These are phyloP conservation scores for Yamadazyma triangularis DNA, from an alignment of 1,139 yeast genomes.

Conservation along the genomic window DNA sequence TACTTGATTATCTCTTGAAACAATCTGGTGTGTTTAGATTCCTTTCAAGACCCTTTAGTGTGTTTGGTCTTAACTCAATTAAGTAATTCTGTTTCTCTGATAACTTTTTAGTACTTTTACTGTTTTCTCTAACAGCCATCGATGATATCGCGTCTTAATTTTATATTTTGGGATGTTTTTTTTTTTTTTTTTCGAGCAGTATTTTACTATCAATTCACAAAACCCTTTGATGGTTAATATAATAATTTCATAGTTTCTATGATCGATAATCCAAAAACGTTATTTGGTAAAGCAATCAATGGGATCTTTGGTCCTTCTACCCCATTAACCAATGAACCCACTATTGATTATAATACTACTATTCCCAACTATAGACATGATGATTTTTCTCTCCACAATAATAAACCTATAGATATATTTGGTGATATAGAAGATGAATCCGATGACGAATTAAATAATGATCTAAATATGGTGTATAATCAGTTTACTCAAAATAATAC, in stretches of 20 bases:
- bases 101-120: not conserved
- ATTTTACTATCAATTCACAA: no score
- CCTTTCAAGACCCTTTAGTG: not conserved
- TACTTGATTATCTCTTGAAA: not conserved
- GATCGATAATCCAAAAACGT: not conserved
- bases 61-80: not conserved
- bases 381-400: constrained; percentile 2
- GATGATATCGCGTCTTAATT: not conserved
- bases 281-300: constrained; percentile 7
- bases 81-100: no score
- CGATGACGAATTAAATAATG: constrained; percentile 22
- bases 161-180: not conserved
- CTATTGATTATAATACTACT: constrained; percentile 33
- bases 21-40: not conserved
- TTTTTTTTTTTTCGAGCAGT: no score
- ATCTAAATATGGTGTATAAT: constrained; percentile 10
- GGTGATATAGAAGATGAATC: constrained; percentile 13
- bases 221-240: no score
- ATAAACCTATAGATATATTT: not conserved
- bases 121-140: not conserved
- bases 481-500: constrained; percentile 9
- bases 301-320: constrained; percentile 15
- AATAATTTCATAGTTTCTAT: no score
- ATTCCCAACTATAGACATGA: constrained; percentile 11
- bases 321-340: constrained; percentile 31